A percentile compares a stretch with the other conserved stretches of the same genome.
phyloP scores from a whole-genome alignment of 768 basidiomycete genomes.

The Epithele typhae region DNA sequence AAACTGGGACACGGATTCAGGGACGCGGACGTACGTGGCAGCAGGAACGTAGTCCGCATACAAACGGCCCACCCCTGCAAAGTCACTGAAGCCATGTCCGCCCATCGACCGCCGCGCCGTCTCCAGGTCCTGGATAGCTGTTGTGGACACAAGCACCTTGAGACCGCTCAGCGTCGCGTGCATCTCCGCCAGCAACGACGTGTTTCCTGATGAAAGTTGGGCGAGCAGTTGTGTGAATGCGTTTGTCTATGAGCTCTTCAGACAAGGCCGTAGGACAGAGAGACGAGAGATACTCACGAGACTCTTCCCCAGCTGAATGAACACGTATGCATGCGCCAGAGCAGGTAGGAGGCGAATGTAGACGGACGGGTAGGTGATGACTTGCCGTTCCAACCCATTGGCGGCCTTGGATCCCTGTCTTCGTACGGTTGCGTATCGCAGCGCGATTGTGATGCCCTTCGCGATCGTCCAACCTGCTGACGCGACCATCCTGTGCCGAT shows the following conservation, averaged over 20 bases:
- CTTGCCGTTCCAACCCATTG: conserved; percentile 57
- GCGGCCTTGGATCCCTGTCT: conserved; percentile 55
- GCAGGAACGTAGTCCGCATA: conserved; percentile 65
- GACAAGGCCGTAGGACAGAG: conserved; percentile 56
- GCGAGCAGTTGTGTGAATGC: conserved; percentile 47
- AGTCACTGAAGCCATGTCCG: conserved; percentile 72
- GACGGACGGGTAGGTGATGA: conserved; percentile 66
- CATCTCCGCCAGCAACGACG: conserved; percentile 62
- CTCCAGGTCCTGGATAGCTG: conserved; percentile 56
- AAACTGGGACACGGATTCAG: too few relatives aligned
- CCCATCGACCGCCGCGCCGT: conserved; percentile 67
- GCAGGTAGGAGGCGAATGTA: conserved; percentile 71
- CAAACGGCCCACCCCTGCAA: conserved; percentile 58
- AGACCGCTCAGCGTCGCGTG: conserved; percentile 69
- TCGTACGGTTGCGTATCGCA: conserved; percentile 70
- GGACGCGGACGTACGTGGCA: conserved; percentile 61
- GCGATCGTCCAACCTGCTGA: conserved; percentile 59
- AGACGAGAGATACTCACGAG: conserved; percentile 39
- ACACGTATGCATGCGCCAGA: conserved; percentile 65
- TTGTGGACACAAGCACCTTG: conserved; percentile 54
- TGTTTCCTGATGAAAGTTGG: conserved; percentile 51
- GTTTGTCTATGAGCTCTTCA: conserved; percentile 37
- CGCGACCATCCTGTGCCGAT: conserved; percentile 52
- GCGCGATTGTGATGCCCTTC: conserved; percentile 58
- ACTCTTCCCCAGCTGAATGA: conserved; percentile 56